Evolutionary conservation across 139 green algal genomes (phyloP).

Genomic region (Limnomonas spitsbergensis): DNA sequence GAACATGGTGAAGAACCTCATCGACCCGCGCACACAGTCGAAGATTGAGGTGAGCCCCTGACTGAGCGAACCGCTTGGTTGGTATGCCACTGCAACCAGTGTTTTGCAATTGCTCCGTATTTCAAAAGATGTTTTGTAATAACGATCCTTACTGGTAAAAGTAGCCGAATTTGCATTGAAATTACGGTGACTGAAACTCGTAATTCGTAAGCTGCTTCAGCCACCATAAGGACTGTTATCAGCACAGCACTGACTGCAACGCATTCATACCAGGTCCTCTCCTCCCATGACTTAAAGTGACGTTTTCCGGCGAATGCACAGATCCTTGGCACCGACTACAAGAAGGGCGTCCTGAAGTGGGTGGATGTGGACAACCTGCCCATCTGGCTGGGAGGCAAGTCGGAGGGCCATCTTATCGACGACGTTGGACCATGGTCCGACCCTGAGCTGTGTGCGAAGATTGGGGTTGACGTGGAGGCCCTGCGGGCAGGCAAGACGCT

Average conservation of each 20-base stretch:
- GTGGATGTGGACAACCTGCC: constrained; percentile 75
- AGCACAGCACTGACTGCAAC: no score
- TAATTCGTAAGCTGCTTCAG: no score
- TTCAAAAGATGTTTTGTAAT: no score
- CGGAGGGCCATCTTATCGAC: constrained; percentile 59
- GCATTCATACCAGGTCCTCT: no score
- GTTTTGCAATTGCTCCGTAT: no score
- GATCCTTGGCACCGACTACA: constrained; percentile 67
- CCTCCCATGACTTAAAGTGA: no score
- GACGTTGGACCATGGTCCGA: constrained; percentile 82
- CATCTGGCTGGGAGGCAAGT: constrained; percentile 70
- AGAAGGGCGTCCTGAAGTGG: constrained; percentile 62
- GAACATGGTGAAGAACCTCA: constrained; percentile 67
- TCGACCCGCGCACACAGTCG: constrained; percentile 70
- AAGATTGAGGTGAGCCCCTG: constrained; percentile 77
- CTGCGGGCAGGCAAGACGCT: constrained; percentile 4
- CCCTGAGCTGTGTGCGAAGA: constrained; percentile 23
- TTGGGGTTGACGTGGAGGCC: constrained; percentile 27
- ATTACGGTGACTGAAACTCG: no score
- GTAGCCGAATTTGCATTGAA: no score
- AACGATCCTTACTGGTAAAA: no score
- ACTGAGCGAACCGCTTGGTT: background rate
- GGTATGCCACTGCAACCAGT: background rate
- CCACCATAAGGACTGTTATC: no score
- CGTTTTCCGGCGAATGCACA: no score